A percentile compares a stretch with the other conserved stretches of the same genome.
These are phyloP conservation scores for Penicillium sp. DNA, from an alignment of 2,329 filamentous ascomycete genomes.

Conservation along the genomic window DNA sequence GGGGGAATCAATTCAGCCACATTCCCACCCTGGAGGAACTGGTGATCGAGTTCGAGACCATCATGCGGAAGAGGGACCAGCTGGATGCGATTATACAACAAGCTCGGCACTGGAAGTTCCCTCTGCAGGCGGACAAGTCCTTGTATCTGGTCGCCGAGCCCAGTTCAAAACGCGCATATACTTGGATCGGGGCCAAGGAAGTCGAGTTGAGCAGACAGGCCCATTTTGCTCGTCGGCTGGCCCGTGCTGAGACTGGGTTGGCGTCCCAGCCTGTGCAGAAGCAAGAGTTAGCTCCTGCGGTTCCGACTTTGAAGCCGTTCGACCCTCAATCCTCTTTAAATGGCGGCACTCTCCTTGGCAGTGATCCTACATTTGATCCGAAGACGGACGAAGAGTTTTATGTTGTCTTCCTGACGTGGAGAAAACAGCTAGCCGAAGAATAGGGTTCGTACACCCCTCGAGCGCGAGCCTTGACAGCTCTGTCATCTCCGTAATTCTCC, in stretches of 20 bases:
- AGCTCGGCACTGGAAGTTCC: conserved; percentile 24
- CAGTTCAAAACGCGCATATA: conserved; percentile 3
- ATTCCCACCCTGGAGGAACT: conserved; percentile 19
- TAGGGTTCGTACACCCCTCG: no score
- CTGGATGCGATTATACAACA: conserved; percentile 23
- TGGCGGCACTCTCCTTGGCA: not conserved
- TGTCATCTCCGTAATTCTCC: no score
- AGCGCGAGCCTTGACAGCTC: no score
- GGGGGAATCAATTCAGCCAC: conserved; percentile 11
- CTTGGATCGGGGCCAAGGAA: conserved; percentile 8
- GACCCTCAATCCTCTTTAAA: not conserved
- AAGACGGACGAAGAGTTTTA: conserved; percentile 5
- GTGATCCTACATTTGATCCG: not conserved
- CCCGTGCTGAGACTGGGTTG: not conserved
- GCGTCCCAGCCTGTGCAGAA: not conserved
- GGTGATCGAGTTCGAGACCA: conserved; percentile 31
- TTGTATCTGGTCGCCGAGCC: conserved; percentile 7
- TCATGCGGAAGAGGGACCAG: conserved; percentile 23
- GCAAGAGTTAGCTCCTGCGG: not conserved
- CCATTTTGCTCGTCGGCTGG: not conserved
- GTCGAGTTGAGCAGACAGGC: conserved; percentile 1
- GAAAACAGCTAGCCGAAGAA: conserved; percentile 1
- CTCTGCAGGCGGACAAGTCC: conserved; percentile 1
- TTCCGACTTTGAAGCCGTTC: conserved; percentile 1
- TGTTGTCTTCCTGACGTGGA: conserved; percentile 11